These are phyloP conservation scores for Bimuria novae-zelandiae DNA, from an alignment of 2,329 filamentous ascomycete species.

Conservation along the genomic window DNA sequence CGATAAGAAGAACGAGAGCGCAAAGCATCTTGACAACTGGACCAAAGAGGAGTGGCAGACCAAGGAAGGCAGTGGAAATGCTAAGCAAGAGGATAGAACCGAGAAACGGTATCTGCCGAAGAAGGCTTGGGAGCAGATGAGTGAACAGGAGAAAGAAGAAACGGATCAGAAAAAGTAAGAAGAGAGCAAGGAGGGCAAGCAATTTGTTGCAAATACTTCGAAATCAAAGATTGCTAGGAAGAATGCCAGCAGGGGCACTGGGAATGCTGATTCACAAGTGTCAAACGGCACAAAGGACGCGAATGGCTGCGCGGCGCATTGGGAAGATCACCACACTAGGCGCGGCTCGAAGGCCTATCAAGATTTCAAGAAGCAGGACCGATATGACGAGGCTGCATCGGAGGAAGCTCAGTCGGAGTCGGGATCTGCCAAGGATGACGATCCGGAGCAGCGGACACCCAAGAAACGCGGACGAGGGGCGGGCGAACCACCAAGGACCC, in stretches of 20 bases:
- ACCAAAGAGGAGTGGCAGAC: conserved; percentile 57
- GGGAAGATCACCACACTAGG: conserved; percentile 36
- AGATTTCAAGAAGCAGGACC: conserved; percentile 32
- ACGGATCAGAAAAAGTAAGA: conserved; percentile 53
- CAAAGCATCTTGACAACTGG: conserved; percentile 53
- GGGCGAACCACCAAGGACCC: conserved; percentile 28
- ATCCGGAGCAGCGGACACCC: conserved; percentile 11
- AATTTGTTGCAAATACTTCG: conserved; percentile 51
- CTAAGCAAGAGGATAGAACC: conserved; percentile 51
- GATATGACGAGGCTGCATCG: conserved; percentile 10
- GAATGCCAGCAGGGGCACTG: conserved; percentile 41
- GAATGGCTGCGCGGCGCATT: conserved; percentile 37
- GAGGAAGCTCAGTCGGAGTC: conserved; percentile 11
- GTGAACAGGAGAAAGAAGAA: conserved; percentile 50
- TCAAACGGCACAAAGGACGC: conserved; percentile 27
- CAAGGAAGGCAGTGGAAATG: conserved; percentile 52
- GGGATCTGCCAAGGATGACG: conserved; percentile 6
- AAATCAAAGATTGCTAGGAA: conserved; percentile 49
- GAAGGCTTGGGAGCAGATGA: conserved; percentile 56
- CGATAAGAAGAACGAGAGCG: conserved; percentile 50
- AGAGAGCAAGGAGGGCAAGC: conserved; percentile 52
- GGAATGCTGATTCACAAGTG: conserved; percentile 7
- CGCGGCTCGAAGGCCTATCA: conserved; percentile 32
- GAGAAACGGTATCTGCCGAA: conserved; percentile 53
- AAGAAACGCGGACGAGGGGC: conserved; percentile 33